Conservation (phyloP, 306 rosid genomes). For the Geum urbanum region DNA sequence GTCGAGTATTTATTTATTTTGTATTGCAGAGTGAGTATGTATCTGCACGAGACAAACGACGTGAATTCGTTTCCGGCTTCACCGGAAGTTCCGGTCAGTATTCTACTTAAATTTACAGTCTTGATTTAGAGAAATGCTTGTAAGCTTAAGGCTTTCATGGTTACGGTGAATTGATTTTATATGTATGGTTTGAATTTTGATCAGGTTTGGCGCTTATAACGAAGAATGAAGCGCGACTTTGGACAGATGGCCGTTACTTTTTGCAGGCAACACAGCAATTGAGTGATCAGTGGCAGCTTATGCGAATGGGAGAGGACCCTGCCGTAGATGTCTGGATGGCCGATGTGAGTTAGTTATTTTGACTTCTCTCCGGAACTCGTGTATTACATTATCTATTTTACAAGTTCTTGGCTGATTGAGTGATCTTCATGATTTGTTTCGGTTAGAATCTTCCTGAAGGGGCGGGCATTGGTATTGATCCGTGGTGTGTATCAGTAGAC, state of each 20-base stretch:
- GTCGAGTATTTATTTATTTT: neutral
- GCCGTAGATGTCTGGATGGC: constrained; percentile 85
- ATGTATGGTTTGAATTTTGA: constrained; percentile 3
- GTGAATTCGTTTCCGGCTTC: constrained; percentile 89
- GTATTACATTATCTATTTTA: neutral
- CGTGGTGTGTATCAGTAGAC: constrained; percentile 88
- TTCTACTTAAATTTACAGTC: neutral
- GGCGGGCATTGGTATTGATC: constrained; percentile 81
- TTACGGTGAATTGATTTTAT: neutral
- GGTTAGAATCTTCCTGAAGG: constrained; percentile 62
- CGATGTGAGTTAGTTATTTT: constrained; percentile 51
- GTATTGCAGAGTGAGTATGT: constrained; percentile 91
- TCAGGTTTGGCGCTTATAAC: constrained; percentile 92
- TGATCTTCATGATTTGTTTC: constrained; percentile 17
- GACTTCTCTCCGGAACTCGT: constrained; percentile 5
- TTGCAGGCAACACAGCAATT: constrained; percentile 87
- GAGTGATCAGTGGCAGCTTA: constrained; percentile 79
- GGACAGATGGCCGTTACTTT: constrained; percentile 98
- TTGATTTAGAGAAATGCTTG: neutral
- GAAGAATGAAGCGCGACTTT: constrained; percentile 61
- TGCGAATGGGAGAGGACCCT: constrained; percentile 98
- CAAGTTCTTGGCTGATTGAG: neutral
- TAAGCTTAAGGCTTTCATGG: neutral
- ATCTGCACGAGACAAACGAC: constrained; percentile 81
- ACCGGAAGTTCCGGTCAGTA: constrained; percentile 90